Percentiles rank a stretch among this genome's conserved stretches.
phyloP scores from a whole-genome alignment of 331 rosid genomes.

The Quercus tomentella region DNA sequence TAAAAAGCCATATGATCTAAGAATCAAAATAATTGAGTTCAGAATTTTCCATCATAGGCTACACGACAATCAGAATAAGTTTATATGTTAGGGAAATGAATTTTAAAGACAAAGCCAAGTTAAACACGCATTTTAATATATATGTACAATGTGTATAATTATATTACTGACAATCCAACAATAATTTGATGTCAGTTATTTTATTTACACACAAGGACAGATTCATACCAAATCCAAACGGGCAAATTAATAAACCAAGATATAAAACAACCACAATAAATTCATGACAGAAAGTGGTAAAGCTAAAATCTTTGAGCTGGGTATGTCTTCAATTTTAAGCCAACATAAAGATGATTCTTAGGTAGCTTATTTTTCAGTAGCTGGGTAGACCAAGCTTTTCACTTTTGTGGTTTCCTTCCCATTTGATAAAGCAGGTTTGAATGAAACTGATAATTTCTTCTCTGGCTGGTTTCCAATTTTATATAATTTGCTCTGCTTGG shows the following conservation, averaged over 20 bases:
- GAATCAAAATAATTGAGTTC: not conserved
- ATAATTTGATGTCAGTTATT: not conserved
- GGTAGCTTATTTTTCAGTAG: slow-evolving; percentile 13
- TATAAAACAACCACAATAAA: not conserved
- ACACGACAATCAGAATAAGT: not conserved
- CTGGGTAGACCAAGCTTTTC: slow-evolving; percentile 27
- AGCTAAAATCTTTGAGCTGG: not conserved
- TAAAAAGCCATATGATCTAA: not conserved
- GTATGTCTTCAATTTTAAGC: not conserved
- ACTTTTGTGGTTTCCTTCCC: slow-evolving; percentile 45
- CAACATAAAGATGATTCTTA: not conserved
- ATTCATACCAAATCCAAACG: not conserved
- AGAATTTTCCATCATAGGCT: not conserved
- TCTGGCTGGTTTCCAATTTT: slow-evolving; percentile 21
- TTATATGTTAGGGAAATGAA: not conserved
- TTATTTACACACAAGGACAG: not conserved
- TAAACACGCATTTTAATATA: not conserved
- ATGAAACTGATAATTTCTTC: slow-evolving; percentile 11
- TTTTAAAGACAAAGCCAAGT: not conserved
- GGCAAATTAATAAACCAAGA: not conserved
- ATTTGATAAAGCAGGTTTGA: slow-evolving; percentile 33
- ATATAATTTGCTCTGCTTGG: slow-evolving; percentile 31
- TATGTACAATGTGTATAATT: not conserved
- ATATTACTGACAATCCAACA: not conserved
- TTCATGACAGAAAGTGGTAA: not conserved